Conservation (phyloP, 2,329 filamentous ascomycete genomes). For the Exophiala bonariae region DNA sequence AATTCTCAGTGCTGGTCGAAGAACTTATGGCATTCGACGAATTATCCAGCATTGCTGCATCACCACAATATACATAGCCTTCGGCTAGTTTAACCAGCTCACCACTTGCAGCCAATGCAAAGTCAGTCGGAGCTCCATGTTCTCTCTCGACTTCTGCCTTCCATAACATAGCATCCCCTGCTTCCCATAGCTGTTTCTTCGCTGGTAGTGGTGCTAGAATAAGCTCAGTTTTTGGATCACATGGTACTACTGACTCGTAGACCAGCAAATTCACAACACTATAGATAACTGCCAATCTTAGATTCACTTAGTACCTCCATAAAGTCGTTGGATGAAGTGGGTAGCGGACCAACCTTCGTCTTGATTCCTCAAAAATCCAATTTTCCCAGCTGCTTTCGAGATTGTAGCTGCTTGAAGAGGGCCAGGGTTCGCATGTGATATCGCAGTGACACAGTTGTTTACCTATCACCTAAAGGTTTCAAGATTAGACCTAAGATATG, state of each 20-base stretch:
- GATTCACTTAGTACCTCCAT: conserved; percentile 20
- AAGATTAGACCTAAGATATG: too few relatives aligned
- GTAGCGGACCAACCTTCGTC: too few relatives aligned
- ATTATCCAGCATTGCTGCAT: too few relatives aligned
- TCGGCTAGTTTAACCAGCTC: conserved; percentile 35
- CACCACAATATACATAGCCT: conserved; percentile 24
- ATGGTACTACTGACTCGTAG: conserved; percentile 41
- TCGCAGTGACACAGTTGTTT: too few relatives aligned
- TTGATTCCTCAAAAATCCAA: too few relatives aligned
- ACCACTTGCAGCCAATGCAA: conserved; percentile 35
- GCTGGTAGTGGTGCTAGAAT: conserved; percentile 44
- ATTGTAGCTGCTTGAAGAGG: too few relatives aligned
- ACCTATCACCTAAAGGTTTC: too few relatives aligned
- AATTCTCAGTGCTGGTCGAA: conserved; percentile 31
- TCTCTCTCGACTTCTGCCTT: conserved; percentile 33
- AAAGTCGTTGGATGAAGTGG: too few relatives aligned
- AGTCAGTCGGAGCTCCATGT: conserved; percentile 26
- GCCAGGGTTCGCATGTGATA: too few relatives aligned
- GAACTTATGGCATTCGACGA: conserved; percentile 16
- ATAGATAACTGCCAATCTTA: conserved; percentile 42
- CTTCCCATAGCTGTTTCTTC: conserved; percentile 47
- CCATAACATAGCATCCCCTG: conserved; percentile 37
- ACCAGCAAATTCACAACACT: conserved; percentile 44
- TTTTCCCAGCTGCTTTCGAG: too few relatives aligned
- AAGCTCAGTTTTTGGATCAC: conserved; percentile 36